phyloP scores from a whole-genome alignment of 208 protist genomes.

The Wallacemonas sp. region DNA sequence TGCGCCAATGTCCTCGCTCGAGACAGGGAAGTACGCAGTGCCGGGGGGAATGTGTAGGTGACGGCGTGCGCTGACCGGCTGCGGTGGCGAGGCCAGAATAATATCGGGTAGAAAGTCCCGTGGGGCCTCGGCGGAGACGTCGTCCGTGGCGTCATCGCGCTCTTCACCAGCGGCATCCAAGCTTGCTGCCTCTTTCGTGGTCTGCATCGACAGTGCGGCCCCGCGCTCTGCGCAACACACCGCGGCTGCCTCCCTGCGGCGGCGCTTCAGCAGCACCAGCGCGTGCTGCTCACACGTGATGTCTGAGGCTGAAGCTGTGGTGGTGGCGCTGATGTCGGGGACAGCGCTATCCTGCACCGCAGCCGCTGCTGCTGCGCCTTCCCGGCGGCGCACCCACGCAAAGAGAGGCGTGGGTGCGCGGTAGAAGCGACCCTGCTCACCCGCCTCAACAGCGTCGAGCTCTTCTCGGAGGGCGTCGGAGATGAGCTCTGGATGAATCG shows the following conservation, averaged over 20 bases:
- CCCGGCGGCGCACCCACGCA: constrained; percentile 10
- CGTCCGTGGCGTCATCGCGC: constrained; percentile 16
- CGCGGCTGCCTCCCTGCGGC: constrained; percentile 3
- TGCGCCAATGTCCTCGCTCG: constrained; percentile 55
- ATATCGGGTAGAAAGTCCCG: constrained; percentile 45
- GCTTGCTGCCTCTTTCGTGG: not conserved
- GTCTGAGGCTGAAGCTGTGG: not conserved
- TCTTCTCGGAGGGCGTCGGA: constrained; percentile 46
- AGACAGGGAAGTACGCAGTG: constrained; percentile 76
- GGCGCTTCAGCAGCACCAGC: constrained; percentile 6
- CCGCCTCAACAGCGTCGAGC: constrained; percentile 44
- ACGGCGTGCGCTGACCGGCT: constrained; percentile 1
- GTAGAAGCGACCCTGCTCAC: constrained; percentile 21
- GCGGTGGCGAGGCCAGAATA: constrained; percentile 31
- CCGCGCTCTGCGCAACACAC: not conserved
- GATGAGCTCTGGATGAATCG: constrained; percentile 54
- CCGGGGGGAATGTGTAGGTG: constrained; percentile 48
- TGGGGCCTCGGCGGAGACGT: constrained; percentile 31
- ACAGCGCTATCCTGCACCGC: not conserved
- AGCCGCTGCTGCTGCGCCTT: constrained; percentile 10
- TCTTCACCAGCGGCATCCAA: not conserved
- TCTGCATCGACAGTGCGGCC: not conserved
- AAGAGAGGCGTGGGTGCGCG: constrained; percentile 23
- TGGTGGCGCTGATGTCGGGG: not conserved
- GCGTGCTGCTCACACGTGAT: constrained; percentile 9